phyloP scores from a whole-genome alignment of 352 stramenopile genomes.

The Phytopythium oedochilum region DNA sequence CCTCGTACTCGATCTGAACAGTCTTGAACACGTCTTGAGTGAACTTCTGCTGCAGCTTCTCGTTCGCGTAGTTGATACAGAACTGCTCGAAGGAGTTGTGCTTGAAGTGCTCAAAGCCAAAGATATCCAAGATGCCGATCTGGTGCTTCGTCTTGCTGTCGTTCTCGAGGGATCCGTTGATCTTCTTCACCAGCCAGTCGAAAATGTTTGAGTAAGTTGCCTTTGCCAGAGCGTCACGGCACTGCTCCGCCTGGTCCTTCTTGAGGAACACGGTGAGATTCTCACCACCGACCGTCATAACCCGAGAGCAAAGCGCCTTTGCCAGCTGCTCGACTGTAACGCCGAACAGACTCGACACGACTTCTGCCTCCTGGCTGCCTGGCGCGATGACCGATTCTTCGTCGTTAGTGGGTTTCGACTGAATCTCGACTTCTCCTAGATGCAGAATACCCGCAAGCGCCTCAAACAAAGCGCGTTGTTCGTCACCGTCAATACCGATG shows the following conservation, averaged over 20 bases:
- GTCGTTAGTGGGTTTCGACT: conserved; percentile 64
- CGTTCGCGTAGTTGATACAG: conserved; percentile 92
- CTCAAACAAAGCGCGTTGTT: conserved; percentile 91
- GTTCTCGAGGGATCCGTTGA: conserved; percentile 88
- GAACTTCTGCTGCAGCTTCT: conserved; percentile 93
- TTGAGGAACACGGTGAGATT: conserved; percentile 63
- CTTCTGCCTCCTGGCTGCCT: conserved; percentile 31
- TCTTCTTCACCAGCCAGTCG: conserved; percentile 93
- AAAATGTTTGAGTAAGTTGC: conserved; percentile 97
- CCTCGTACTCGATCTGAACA: conserved; percentile 95
- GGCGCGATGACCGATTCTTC: conserved; percentile 66
- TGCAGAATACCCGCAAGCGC: conserved; percentile 93
- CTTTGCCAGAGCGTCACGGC: conserved; percentile 94
- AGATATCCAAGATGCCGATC: conserved; percentile 98
- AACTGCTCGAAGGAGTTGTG: conserved; percentile 95
- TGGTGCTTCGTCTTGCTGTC: conserved; percentile 80
- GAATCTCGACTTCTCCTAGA: conserved; percentile 90
- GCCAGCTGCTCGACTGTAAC: conserved; percentile 88
- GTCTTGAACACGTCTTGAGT: conserved; percentile 90
- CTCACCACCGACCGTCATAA: conserved; percentile 81
- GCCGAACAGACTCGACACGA: conserved; percentile 84
- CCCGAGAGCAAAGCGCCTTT: conserved; percentile 89
- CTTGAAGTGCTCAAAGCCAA: conserved; percentile 98
- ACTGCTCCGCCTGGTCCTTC: conserved; percentile 89
- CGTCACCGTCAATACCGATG: conserved; percentile 77